A percentile compares a stretch with the other conserved stretches of the same genome.
phyloP scores from a whole-genome alignment of 2,329 filamentous ascomycete genomes.

The Colletotrichum limetticola region DNA sequence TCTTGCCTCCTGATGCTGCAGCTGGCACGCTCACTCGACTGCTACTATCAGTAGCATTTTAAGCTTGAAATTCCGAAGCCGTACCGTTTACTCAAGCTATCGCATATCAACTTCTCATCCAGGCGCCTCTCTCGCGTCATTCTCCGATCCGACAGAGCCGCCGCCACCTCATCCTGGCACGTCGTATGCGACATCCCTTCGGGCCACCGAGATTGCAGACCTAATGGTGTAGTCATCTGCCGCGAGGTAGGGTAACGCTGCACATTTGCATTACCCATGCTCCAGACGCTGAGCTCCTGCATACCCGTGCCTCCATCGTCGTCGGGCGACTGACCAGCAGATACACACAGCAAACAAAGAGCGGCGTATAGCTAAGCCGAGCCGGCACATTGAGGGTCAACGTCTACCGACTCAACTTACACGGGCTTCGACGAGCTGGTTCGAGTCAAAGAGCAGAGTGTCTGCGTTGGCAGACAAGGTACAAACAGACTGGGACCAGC shows the following conservation, averaged over 20 bases:
- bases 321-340: slow-evolving; percentile 7
- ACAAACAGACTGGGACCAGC: not conserved
- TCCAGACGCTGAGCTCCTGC: slow-evolving; percentile 25
- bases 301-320: slow-evolving; percentile 32
- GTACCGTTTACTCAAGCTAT: slow-evolving; percentile 10
- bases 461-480: not conserved
- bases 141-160: slow-evolving; percentile 35
- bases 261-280: slow-evolving; percentile 18
- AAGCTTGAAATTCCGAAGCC: not conserved
- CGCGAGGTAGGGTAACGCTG: slow-evolving; percentile 19
- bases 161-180: slow-evolving; percentile 23
- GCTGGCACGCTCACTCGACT: not conserved
- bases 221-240: slow-evolving; percentile 4
- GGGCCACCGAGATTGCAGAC: slow-evolving; percentile 3
- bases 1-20: not conserved
- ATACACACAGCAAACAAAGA: not conserved
- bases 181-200: not conserved
- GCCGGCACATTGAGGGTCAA: not conserved
- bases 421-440: not conserved
- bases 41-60: not conserved
- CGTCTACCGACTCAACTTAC: not conserved
- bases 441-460: not conserved
- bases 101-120: slow-evolving; percentile 27
- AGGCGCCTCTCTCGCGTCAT: slow-evolving; percentile 21
- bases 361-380: not conserved